phyloP scores from a whole-genome alignment of 768 basidiomycete genomes.

The Lyophyllum atratum region DNA sequence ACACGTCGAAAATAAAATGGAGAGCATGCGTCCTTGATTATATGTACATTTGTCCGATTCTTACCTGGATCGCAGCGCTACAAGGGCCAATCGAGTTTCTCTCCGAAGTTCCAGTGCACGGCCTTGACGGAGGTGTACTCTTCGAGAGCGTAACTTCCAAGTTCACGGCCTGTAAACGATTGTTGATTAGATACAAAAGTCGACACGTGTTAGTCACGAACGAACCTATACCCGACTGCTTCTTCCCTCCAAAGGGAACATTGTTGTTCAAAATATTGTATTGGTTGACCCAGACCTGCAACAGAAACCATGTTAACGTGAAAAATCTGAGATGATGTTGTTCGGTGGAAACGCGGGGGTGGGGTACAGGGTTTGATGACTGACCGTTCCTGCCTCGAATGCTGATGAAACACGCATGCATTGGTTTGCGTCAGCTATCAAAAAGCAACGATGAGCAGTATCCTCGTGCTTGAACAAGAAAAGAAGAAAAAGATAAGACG shows the following conservation, averaged over 20 bases:
- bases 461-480: neutral
- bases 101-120: slow-evolving; percentile 87
- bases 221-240: slow-evolving; percentile 85
- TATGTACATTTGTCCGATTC: neutral
- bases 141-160: slow-evolving; percentile 82
- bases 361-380: slow-evolving; percentile 23
- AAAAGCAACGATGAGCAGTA: slow-evolving; percentile 17
- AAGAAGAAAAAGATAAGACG: slow-evolving; percentile 22
- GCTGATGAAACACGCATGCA: slow-evolving; percentile 87
- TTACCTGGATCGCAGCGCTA: slow-evolving; percentile 24
- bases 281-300: slow-evolving; percentile 89
- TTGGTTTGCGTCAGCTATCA: slow-evolving; percentile 74
- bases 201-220: slow-evolving; percentile 22
- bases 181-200: neutral
- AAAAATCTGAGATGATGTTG: neutral
- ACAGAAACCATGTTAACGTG: neutral
- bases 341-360: slow-evolving; percentile 3
- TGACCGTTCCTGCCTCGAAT: slow-evolving; percentile 87
- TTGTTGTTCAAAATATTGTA: slow-evolving; percentile 85
- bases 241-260: slow-evolving; percentile 95
- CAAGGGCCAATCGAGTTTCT: slow-evolving; percentile 78
- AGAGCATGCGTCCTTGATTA: too few species aligned
- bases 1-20: too few species aligned
- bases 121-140: slow-evolving; percentile 85
- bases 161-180: slow-evolving; percentile 70